phyloP scores from a whole-genome alignment of 768 basidiomycete species.

The Suillus lakei region DNA sequence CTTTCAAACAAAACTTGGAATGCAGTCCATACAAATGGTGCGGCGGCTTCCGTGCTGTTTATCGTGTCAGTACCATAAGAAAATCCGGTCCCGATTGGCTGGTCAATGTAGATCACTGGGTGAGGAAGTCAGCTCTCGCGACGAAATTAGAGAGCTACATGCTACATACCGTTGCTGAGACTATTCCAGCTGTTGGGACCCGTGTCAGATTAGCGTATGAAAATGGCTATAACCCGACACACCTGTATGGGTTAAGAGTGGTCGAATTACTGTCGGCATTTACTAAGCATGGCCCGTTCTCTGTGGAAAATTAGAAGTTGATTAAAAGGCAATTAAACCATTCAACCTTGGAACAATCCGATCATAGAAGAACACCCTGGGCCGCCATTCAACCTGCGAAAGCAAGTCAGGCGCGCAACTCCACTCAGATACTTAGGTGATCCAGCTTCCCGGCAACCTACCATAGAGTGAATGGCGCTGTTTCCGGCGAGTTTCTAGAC shows the following conservation, averaged over 20 bases:
- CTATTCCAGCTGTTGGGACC: conserved; percentile 61
- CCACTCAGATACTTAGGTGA: not conserved
- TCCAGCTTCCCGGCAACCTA: conserved; percentile 23
- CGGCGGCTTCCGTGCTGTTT: conserved; percentile 56
- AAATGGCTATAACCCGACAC: not conserved
- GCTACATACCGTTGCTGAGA: conserved; percentile 60
- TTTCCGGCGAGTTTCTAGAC: conserved; percentile 59
- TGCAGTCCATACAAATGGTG: conserved; percentile 62
- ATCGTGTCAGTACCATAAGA: conserved; percentile 61
- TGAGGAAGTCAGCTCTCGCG: not conserved
- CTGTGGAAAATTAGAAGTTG: conserved; percentile 32
- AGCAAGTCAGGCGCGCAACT: not conserved
- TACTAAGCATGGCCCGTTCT: conserved; percentile 69
- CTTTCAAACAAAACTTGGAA: conserved; percentile 71
- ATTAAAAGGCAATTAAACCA: not conserved
- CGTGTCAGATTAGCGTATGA: conserved; percentile 1
- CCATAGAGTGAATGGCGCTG: conserved; percentile 72
- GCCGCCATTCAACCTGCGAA: conserved; percentile 57
- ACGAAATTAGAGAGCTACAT: not conserved
- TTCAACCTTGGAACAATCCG: conserved; percentile 65
- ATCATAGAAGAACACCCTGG: conserved; percentile 70
- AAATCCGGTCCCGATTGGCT: conserved; percentile 70
- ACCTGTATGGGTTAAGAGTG: conserved; percentile 67
- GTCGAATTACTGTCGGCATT: conserved; percentile 57
- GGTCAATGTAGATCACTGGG: conserved; percentile 72